Percentiles rank a stretch among this genome's conserved stretches.
Evolutionary conservation across 257 asterid genomes (phyloP).

Genomic region (Solanum ahanhuiri): DNA sequence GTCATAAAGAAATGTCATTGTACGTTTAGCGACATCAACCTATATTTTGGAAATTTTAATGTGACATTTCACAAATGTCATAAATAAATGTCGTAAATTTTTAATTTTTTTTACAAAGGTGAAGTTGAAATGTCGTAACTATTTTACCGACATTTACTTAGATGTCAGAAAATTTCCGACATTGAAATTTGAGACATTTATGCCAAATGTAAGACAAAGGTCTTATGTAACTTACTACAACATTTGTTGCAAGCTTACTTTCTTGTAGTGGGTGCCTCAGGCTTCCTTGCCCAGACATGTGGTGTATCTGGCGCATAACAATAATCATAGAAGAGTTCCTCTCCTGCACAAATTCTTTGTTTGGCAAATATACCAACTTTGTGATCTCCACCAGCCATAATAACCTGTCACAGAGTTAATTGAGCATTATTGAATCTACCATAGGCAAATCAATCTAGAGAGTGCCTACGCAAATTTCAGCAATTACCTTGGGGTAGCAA

Average conservation of each 20-base stretch:
- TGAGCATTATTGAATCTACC: neutral
- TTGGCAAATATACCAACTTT: conserved; percentile 89
- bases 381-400: conserved; percentile 94
- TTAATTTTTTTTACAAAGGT: neutral
- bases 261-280: conserved; percentile 41
- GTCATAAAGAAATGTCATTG: neutral
- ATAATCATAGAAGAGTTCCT: conserved; percentile 86
- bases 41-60: neutral
- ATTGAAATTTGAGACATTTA: neutral
- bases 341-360: conserved; percentile 71
- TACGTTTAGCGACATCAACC: neutral
- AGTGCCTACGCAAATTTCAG: neutral
- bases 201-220: neutral
- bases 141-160: neutral
- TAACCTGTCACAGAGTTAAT: neutral
- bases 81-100: neutral
- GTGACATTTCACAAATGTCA: neutral
- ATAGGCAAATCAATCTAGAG: neutral
- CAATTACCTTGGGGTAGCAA: conserved; percentile 83
- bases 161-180: neutral
- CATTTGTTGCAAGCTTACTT: neutral
- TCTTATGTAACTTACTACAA: neutral
- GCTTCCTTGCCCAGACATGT: conserved; percentile 92
- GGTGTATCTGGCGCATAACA: conserved; percentile 72
- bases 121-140: neutral